These are phyloP conservation scores for Yamadazyma sp. DNA, from an alignment of 805 yeast genomes.

Conservation along the genomic window DNA sequence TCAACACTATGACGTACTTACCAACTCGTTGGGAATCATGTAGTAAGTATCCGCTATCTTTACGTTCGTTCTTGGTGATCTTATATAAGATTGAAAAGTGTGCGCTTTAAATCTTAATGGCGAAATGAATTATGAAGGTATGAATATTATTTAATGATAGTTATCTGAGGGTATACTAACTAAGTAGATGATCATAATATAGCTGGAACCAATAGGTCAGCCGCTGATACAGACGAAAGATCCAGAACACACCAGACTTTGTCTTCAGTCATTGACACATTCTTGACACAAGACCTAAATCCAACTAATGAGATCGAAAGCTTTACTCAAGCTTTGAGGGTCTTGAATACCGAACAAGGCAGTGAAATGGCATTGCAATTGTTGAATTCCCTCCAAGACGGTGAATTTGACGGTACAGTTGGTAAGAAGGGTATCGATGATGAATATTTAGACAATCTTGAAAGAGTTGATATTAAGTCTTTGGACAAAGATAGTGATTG, in stretches of 20 bases:
- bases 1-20: too few species aligned
- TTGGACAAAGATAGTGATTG: constrained; percentile 59
- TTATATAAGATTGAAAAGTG: too few species aligned
- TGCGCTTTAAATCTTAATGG: too few species aligned
- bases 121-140: too few species aligned
- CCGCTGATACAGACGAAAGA: constrained; percentile 15
- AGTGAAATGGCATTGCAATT: constrained; percentile 26
- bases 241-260: constrained; percentile 25
- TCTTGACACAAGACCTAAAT: constrained; percentile 19
- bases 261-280: constrained; percentile 30
- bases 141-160: too few species aligned
- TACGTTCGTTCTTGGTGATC: too few species aligned
- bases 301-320: constrained; percentile 14
- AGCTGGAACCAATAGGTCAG: constrained; percentile 3
- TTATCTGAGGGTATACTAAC: too few species aligned
- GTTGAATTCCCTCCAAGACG: constrained; percentile 19
- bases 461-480: constrained; percentile 48
- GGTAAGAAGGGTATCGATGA: constrained; percentile 56
- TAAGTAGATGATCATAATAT: constrained; percentile 38
- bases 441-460: constrained; percentile 70
- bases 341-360: constrained; percentile 29
- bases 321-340: constrained; percentile 29
- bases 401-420: constrained; percentile 4
- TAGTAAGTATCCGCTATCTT: too few species aligned
- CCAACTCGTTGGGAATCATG: too few species aligned